Conservation (phyloP, 2,329 filamentous ascomycete genomes). For the Alternaria alternata region DNA sequence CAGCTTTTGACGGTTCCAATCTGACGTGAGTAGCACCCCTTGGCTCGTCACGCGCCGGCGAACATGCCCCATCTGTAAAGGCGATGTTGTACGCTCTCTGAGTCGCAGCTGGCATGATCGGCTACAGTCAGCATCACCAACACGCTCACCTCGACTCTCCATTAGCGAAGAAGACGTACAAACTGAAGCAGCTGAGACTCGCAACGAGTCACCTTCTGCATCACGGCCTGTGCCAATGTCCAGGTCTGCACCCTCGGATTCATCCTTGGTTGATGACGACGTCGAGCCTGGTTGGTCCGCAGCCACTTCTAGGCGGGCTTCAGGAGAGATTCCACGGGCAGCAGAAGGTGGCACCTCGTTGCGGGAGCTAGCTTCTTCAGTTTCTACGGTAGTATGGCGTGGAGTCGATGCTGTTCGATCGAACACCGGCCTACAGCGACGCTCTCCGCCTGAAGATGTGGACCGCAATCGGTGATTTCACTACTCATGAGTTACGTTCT, state of each 20-base stretch:
- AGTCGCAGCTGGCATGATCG: conserved; percentile 46
- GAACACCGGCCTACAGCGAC: conserved; percentile 40
- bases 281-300: conserved; percentile 48
- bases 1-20: neutral
- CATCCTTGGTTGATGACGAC: conserved; percentile 30
- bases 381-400: conserved; percentile 47
- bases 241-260: conserved; percentile 18
- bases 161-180: conserved; percentile 55
- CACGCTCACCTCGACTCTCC: conserved; percentile 28
- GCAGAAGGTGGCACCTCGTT: conserved; percentile 35
- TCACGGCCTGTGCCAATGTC: conserved; percentile 57
- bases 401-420: conserved; percentile 45
- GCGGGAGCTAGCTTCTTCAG: conserved; percentile 43
- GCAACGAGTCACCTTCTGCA: conserved; percentile 60
- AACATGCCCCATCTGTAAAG: conserved; percentile 99
- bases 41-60: conserved; percentile 95
- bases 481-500: conserved; percentile 8
- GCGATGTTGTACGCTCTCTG: conserved; percentile 77
- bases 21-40: conserved; percentile 72
- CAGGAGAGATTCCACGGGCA: conserved; percentile 22
- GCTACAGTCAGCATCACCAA: conserved; percentile 31
- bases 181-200: conserved; percentile 54
- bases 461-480: conserved; percentile 44
- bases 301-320: conserved; percentile 53
- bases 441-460: conserved; percentile 40